These are phyloP conservation scores for Pleurotus salmoneostramineus DNA, from an alignment of 768 basidiomycete genomes.

Conservation along the genomic window DNA sequence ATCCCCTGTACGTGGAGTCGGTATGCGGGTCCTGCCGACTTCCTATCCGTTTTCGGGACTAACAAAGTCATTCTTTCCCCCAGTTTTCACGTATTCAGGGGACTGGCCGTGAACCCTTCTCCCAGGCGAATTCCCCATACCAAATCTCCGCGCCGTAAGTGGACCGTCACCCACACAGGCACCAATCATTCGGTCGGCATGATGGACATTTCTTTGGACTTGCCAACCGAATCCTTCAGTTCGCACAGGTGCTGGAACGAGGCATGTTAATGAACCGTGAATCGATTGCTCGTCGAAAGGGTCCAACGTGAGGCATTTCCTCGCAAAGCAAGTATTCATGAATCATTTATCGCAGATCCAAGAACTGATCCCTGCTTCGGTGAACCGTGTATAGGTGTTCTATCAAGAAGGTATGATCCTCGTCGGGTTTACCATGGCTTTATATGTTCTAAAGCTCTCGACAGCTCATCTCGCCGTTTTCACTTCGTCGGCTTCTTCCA, in stretches of 20 bases:
- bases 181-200: background rate
- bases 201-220: background rate
- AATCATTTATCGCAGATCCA: background rate
- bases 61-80: background rate
- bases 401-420: background rate
- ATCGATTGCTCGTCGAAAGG: background rate
- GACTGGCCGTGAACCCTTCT: background rate
- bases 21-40: background rate
- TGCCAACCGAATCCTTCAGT: background rate
- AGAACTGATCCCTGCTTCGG: no score
- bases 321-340: background rate
- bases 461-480: background rate
- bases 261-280: background rate
- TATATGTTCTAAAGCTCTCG: background rate
- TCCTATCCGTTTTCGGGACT: background rate
- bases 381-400: background rate
- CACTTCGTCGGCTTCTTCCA: background rate
- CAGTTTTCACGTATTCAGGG: background rate
- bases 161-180: background rate
- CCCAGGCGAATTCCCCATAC: background rate
- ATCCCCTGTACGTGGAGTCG: background rate
- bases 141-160: background rate
- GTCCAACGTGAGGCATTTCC: background rate
- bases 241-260: background rate
- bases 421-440: constrained; percentile 3